A percentile compares a stretch with the other conserved stretches of the same genome.
Evolutionary conservation across 768 basidiomycete genomes (phyloP).

Genomic region (Podaxis rugospora): DNA sequence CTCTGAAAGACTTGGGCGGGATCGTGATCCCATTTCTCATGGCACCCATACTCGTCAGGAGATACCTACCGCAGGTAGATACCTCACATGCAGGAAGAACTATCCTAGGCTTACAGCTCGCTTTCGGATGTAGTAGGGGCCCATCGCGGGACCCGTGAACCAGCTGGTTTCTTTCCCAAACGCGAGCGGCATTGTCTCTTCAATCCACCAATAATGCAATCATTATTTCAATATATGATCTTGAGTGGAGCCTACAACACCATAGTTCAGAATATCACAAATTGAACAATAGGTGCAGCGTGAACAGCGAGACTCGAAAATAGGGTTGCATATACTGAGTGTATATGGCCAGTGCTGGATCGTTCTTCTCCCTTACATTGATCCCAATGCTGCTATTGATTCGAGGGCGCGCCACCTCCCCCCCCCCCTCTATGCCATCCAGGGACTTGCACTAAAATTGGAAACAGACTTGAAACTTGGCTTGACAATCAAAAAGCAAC

Average conservation of each 20-base stretch:
- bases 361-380: not conserved
- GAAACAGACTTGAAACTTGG: not conserved
- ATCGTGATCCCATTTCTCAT: too few relatives aligned
- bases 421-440: not conserved
- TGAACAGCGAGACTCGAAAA: too few relatives aligned
- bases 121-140: too few relatives aligned
- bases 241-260: not conserved
- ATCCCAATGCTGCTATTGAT: not conserved
- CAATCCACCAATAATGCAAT: not conserved
- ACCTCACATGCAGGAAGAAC: too few relatives aligned
- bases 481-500: not conserved
- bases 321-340: not conserved
- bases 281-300: too few relatives aligned
- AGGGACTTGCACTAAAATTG: not conserved
- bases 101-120: too few relatives aligned
- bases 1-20: not conserved
- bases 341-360: not conserved
- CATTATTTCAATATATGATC: too few relatives aligned
- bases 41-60: too few relatives aligned
- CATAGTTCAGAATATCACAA: not conserved
- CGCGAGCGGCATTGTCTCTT: too few relatives aligned
- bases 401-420: not conserved
- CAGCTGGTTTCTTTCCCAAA: too few relatives aligned
- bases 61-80: too few relatives aligned
- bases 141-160: too few relatives aligned